Percentiles rank a stretch among this genome's conserved stretches.
Conservation (phyloP, 1,139 yeast genomes). For the Suhomyces coccinellae region DNA sequence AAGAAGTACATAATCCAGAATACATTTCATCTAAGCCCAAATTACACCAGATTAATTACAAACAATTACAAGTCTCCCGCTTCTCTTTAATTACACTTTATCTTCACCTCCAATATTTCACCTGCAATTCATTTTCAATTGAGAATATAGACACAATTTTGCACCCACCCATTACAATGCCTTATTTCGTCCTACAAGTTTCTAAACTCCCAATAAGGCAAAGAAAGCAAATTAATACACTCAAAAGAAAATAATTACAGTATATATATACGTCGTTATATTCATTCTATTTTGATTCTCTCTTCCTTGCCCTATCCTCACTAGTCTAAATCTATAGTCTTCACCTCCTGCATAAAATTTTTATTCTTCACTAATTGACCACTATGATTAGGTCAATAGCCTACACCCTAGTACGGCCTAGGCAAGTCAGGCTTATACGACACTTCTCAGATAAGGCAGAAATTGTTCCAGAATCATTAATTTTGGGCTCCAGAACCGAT, state of each 20-base stretch:
- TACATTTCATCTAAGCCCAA: too few relatives aligned
- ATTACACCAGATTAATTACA: too few relatives aligned
- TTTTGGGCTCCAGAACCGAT: neutral
- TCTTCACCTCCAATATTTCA: too few relatives aligned
- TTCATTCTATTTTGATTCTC: neutral
- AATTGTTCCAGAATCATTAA: neutral
- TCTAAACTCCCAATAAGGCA: too few relatives aligned
- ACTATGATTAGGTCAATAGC: neutral
- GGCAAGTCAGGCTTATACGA: neutral
- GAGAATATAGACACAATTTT: neutral
- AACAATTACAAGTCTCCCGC: too few relatives aligned
- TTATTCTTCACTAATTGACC: constrained; percentile 1
- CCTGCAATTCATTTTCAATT: neutral
- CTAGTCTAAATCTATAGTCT: neutral
- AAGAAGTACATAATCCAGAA: too few relatives aligned
- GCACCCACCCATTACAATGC: neutral
- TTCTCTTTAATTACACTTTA: too few relatives aligned
- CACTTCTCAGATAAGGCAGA: neutral
- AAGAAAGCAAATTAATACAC: too few relatives aligned
- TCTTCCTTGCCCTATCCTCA: neutral
- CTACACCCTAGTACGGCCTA: neutral
- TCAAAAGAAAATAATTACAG: too few relatives aligned
- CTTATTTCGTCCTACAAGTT: neutral
- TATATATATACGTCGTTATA: too few relatives aligned
- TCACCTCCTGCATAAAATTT: constrained; percentile 6